phyloP scores from a whole-genome alignment of 139 green algal species.

The Gonium pectorale region DNA sequence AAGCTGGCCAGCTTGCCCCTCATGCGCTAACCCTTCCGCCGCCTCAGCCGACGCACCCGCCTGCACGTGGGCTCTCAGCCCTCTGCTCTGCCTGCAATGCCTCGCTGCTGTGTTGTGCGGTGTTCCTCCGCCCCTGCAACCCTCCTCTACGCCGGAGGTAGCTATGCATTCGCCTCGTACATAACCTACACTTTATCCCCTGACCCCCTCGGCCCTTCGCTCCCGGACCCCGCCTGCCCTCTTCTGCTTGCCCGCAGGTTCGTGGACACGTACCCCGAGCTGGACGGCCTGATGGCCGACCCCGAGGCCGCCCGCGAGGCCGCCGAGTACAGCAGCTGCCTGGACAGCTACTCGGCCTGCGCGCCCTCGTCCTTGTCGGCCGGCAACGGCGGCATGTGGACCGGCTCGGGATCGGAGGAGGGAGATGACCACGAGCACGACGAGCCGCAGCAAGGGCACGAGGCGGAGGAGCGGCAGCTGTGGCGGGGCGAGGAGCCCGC shows the following conservation, averaged over 20 bases:
- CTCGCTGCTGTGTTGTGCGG: no score
- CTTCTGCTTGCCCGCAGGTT: background rate
- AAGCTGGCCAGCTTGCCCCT: no score
- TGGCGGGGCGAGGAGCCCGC: background rate
- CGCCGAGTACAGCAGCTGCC: constrained; percentile 11
- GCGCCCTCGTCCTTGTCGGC: background rate
- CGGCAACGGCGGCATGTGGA: background rate
- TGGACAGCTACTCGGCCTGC: constrained; percentile 4
- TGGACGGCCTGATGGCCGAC: constrained; percentile 25
- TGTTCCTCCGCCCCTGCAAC: no score
- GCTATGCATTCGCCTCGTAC: no score
- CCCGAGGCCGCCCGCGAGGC: constrained; percentile 13
- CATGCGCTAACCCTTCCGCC: background rate
- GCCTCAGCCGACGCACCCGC: no score
- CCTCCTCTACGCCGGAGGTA: no score
- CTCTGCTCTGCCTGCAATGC: no score
- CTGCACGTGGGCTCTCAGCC: no score
- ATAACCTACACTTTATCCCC: no score
- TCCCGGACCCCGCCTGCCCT: no score
- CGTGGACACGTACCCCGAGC: constrained; percentile 11
- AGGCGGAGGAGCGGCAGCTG: background rate
- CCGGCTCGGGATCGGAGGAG: constrained; percentile 21
- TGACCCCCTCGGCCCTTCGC: background rate
- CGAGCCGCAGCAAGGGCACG: constrained; percentile 12
- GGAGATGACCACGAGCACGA: background rate